A percentile compares a stretch with the other conserved stretches of the same genome.
Evolutionary conservation across 2,329 filamentous ascomycete genomes (phyloP).

Genomic region (Cordyceps fumosorosea): DNA sequence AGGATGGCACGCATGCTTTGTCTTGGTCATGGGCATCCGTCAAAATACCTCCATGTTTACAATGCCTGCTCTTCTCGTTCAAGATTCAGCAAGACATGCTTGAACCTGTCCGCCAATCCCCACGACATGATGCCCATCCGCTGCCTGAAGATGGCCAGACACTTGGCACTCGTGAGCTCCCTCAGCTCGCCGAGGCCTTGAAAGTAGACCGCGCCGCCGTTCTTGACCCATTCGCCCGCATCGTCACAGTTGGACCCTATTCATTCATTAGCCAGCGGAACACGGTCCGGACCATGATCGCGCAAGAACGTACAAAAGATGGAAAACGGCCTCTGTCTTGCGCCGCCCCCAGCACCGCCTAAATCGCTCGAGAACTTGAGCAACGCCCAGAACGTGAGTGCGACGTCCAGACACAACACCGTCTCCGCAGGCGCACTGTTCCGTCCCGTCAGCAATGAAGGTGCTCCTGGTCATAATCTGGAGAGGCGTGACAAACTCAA

Average conservation of each 20-base stretch:
- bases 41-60: neutral
- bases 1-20: neutral
- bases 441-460: neutral
- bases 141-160: conserved; percentile 3
- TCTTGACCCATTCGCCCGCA: neutral
- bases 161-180: conserved; percentile 7
- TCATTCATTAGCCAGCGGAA: neutral
- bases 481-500: neutral
- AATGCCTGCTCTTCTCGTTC: neutral
- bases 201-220: neutral
- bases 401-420: conserved; percentile 1
- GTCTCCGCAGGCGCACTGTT: conserved; percentile 4
- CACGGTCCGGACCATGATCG: neutral
- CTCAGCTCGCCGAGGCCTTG: conserved; percentile 4
- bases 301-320: neutral
- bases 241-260: neutral
- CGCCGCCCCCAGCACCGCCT: neutral
- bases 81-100: neutral
- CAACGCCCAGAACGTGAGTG: conserved; percentile 9
- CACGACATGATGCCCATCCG: conserved; percentile 2
- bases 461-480: neutral
- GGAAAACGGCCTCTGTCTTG: neutral
- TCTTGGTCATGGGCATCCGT: neutral
- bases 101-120: neutral
- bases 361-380: neutral